Evolutionary conservation across 202 grass and related monocot species (phyloP), one percentile per base, ranked within the genome.

Genomic region (Cymbopogon flexuosus): DNA sequence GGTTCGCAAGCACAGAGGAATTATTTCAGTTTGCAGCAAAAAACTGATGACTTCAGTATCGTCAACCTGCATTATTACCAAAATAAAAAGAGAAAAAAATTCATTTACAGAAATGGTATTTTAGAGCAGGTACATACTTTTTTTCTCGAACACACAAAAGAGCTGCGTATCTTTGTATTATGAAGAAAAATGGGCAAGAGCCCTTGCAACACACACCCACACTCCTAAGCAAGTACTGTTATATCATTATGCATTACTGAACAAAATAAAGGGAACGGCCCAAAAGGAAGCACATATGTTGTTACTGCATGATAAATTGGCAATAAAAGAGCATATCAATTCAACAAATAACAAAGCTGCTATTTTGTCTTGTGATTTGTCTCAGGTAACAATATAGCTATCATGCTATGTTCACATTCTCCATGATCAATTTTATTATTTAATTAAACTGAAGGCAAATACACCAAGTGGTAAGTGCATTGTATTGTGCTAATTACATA

Each of bases 1-100:
- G 40, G 96, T 99, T 41, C 92, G 88, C 47, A 99, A 68, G 24
- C 96, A 99, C 68, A 99, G 68, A 73, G 96, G 96, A 87, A 99
- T 99, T 87, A 99, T 99, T 95, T 98, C 96, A 80, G 96, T 98
- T 80, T 98, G 96, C 39, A 98, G 92, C 70, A 98, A 87, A 93
- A 99, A 99, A 82, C 90, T 83, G 61, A 99, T 99, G 22, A 99
- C 96, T 75, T 95, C 96, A 65, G 92, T 99, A 83, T 99, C 96
- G 73, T 99, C 96, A 83, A 93, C 92, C 96, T 99, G 87, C 51
- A 60, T 46, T 58, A 62, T 65, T 47, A 85, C 22, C 78, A 51
- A 35, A 42, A 23, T 18, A 79, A 85, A 72, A 8, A 8, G 1
- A 22, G 15, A 9, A 23, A 45, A 49, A 8, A 45, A 49, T 8